Conservation (phyloP, 352 stramenopile genomes). For the Pythium rhizo-oryzae region DNA sequence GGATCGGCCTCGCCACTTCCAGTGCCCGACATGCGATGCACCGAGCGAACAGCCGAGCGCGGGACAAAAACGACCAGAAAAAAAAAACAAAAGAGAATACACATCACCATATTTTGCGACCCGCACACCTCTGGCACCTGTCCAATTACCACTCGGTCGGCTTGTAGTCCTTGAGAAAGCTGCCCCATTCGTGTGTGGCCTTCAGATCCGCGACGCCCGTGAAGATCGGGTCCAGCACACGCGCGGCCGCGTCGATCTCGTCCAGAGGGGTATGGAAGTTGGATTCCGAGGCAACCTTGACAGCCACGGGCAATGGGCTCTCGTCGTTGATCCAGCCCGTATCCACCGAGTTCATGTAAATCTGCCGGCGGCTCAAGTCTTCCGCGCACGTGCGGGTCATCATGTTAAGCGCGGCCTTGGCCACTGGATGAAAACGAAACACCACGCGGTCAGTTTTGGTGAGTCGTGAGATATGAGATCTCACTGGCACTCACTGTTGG, state of each 20-base stretch:
- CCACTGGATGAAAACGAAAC: constrained; percentile 47
- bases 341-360: constrained; percentile 98
- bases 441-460: neutral
- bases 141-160: constrained; percentile 81
- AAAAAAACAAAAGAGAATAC: constrained; percentile 21
- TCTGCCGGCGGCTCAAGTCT: constrained; percentile 90
- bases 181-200: constrained; percentile 42
- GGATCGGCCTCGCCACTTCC: neutral
- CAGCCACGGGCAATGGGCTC: constrained; percentile 93
- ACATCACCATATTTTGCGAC: constrained; percentile 6
- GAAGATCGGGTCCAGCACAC: constrained; percentile 96
- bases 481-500: constrained; percentile 72
- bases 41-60: neutral
- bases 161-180: constrained; percentile 89
- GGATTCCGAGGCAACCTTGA: constrained; percentile 81
- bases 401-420: constrained; percentile 98
- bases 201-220: constrained; percentile 44
- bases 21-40: neutral
- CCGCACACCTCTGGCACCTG: neutral
- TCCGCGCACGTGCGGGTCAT: constrained; percentile 95
- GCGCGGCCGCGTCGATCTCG: constrained; percentile 95
- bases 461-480: neutral
- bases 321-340: constrained; percentile 99
- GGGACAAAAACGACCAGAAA: constrained; percentile 24
- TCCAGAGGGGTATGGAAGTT: constrained; percentile 98